Percentiles rank a stretch among this genome's conserved stretches.
phyloP scores from a whole-genome alignment of 495 filamentous ascomycete genomes.

The Lophiostoma macrostomum region DNA sequence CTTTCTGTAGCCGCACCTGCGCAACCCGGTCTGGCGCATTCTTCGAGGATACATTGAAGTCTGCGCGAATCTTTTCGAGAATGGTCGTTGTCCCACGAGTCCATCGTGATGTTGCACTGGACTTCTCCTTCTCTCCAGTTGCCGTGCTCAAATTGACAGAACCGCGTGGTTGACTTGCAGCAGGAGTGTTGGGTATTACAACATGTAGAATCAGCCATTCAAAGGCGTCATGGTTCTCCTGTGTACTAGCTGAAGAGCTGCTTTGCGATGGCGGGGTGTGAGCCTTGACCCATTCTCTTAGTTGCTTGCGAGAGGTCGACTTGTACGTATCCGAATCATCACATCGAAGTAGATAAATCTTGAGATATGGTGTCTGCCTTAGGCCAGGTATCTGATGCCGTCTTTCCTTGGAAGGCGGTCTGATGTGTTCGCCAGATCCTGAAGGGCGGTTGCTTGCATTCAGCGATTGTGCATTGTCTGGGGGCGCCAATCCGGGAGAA shows the following conservation, averaged over 20 bases:
- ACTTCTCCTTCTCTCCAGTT: constrained; percentile 46
- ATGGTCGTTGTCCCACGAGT: constrained; percentile 70
- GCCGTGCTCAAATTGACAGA: constrained; percentile 41
- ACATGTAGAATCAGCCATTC: constrained; percentile 96
- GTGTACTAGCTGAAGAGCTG: constrained; percentile 48
- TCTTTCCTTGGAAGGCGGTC: constrained; percentile 55
- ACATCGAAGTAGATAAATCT: constrained; percentile 82
- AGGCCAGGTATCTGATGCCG: constrained; percentile 94
- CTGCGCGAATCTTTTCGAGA: constrained; percentile 82
- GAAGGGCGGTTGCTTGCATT: constrained; percentile 1
- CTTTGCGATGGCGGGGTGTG: constrained; percentile 56
- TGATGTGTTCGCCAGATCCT: constrained; percentile 32
- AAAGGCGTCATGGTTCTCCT: constrained; percentile 89
- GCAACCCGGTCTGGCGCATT: constrained; percentile 72
- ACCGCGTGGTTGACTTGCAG: constrained; percentile 64
- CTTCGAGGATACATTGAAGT: constrained; percentile 88
- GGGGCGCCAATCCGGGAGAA: constrained; percentile 43
- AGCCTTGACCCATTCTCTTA: constrained; percentile 87
- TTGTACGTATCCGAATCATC: constrained; percentile 96
- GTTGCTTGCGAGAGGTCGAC: constrained; percentile 64
- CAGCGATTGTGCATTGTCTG: constrained; percentile 18
- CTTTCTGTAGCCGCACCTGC: constrained; percentile 71
- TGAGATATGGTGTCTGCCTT: constrained; percentile 90
- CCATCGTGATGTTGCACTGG: constrained; percentile 61
- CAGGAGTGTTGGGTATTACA: constrained; percentile 73